These are phyloP conservation scores for Artomyces pyxidatus DNA, from an alignment of 768 basidiomycete species.

Conservation along the genomic window DNA sequence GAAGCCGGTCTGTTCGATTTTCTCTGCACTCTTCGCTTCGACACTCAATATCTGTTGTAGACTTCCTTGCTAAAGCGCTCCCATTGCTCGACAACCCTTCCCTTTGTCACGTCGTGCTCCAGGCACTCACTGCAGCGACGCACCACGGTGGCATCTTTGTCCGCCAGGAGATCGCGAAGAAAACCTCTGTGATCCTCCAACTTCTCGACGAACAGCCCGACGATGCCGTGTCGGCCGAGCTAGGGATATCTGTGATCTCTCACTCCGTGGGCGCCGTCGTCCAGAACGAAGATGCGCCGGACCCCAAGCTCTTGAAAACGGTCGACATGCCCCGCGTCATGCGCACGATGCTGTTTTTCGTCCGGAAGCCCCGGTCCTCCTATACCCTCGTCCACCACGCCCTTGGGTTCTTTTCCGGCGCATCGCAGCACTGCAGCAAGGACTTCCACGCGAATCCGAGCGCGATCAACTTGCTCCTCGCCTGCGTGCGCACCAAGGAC, in stretches of 20 bases:
- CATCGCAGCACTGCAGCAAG: conserved; percentile 36
- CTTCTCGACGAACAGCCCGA: conserved; percentile 43
- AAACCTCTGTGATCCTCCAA: conserved; percentile 28
- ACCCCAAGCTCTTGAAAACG: conserved; percentile 29
- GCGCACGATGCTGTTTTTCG: conserved; percentile 32
- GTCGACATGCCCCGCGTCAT: conserved; percentile 31
- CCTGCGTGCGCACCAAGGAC: conserved; percentile 47
- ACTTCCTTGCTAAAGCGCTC: background rate
- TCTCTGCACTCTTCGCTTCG: too few species aligned
- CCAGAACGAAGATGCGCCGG: conserved; percentile 29
- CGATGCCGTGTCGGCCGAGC: conserved; percentile 41
- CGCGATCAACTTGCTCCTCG: conserved; percentile 43
- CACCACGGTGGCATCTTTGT: conserved; percentile 1
- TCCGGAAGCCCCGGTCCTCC: conserved; percentile 36
- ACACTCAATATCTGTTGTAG: conserved; percentile 14
- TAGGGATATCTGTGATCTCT: conserved; percentile 41
- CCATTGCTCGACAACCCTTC: background rate
- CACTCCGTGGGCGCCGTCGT: conserved; percentile 43
- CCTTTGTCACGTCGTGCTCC: conserved; percentile 1
- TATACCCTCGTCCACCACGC: conserved; percentile 44
- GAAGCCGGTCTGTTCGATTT: conserved; percentile 36
- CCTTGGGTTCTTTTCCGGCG: conserved; percentile 35
- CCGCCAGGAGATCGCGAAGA: conserved; percentile 1
- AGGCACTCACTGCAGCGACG: background rate
- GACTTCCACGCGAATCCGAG: conserved; percentile 37